Evolutionary conservation across 2,329 filamentous ascomycete species (phyloP), one percentile per base, ranked within the genome.

Genomic region (Dendryphion nanum): DNA sequence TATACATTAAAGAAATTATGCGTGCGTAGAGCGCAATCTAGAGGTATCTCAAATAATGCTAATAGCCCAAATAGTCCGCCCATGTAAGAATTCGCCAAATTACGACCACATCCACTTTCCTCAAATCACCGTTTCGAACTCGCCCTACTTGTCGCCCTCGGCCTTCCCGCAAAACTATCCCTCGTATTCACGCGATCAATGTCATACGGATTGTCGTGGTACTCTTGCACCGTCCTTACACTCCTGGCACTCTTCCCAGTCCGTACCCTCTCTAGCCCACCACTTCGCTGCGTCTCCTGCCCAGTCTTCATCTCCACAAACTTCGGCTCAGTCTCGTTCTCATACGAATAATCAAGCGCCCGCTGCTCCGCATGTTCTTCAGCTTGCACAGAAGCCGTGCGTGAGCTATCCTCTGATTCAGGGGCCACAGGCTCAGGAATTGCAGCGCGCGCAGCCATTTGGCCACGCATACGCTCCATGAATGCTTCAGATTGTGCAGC

Each of bases 401-500:
- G 41, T 41, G 63, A 54, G 37, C 41, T 53, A 36, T 60, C 53
- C n/a, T 41, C 41, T 10, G 23, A 26, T 33, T 43, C 42, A 20
- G 40, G 36, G 13, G 33, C 32, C 20, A 35, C 28, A 7, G 35
- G 36, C 15, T 35, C 36, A n/a, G n/a, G n/a, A n/a, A n/a, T n/a
- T 19, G 18, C 31, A 4, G 44, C 35, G 10, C 42, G 32, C 33
- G 50, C 48, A 5, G 50, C 51, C 21, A 47, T 45, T 33, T 66
- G 57, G 15, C 50, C 55, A 15, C 70, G 70, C 37, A 78, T 56
- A 31, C 66, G 67, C 35, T 64, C 61, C 64, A 85, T 72, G 42
- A 85, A 77, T 8, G 71, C 72, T 19, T 82, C 81, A 5, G 84
- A 79, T 63, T 87, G 76, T 7, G 79, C 75, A 5, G 85, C 80